phyloP scores from a whole-genome alignment of 345 rosid genomes.

The Geranium brycei region DNA sequence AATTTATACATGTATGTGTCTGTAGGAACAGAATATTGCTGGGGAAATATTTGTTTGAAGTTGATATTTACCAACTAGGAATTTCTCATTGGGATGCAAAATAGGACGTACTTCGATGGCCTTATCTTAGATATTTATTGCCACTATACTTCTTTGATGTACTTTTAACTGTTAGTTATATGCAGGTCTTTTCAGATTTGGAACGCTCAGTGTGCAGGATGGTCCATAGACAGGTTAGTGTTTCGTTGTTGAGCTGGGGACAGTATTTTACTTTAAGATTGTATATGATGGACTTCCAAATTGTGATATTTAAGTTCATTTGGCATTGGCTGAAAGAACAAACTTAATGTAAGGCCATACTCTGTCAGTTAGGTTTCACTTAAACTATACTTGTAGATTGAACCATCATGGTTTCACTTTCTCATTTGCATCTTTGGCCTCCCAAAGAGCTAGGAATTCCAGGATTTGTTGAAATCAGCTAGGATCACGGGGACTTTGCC shows the following conservation, averaged over 20 bases:
- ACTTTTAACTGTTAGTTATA: constrained; percentile 7
- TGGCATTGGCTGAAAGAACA: too few relatives aligned
- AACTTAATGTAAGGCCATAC: too few relatives aligned
- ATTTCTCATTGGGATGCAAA: not conserved
- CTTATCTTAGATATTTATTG: not conserved
- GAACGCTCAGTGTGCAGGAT: constrained; percentile 93
- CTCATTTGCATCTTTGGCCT: too few relatives aligned
- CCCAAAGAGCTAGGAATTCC: too few relatives aligned
- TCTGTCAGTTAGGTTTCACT: too few relatives aligned
- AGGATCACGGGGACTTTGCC: too few relatives aligned
- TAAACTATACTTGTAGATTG: too few relatives aligned
- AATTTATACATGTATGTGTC: too few relatives aligned
- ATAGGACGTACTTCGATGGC: not conserved
- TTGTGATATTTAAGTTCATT: not conserved
- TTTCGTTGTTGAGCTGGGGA: constrained; percentile 4
- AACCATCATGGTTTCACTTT: too few relatives aligned
- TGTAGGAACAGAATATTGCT: too few relatives aligned
- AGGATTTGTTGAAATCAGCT: too few relatives aligned
- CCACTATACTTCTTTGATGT: not conserved
- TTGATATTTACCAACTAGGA: not conserved
- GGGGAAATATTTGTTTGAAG: not conserved
- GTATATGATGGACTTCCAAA: not conserved
- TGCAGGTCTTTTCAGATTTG: constrained; percentile 86
- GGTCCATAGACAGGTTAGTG: constrained; percentile 81
- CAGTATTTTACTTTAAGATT: not conserved